Percentiles rank a stretch among this genome's conserved stretches.
phyloP scores from a whole-genome alignment of 306 rosid genomes.

The Pyrus pyrifolia region DNA sequence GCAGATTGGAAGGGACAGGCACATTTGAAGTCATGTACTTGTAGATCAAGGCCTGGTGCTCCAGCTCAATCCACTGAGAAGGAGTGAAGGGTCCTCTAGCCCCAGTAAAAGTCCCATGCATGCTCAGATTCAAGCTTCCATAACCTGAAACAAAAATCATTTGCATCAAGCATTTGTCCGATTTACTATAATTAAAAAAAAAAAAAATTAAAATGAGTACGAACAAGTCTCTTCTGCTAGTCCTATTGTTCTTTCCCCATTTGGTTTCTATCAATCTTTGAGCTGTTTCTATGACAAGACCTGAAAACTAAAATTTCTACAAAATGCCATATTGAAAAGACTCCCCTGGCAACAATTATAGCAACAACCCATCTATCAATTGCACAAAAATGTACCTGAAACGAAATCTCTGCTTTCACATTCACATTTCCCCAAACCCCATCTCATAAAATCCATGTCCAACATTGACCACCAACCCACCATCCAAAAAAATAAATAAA shows the following conservation, averaged over 20 bases:
- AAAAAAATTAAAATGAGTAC: neutral
- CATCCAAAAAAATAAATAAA: neutral
- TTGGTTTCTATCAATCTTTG: slow-evolving; percentile 1
- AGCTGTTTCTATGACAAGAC: slow-evolving; percentile 2
- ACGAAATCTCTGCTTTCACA: neutral
- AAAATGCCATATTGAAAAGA: slow-evolving; percentile 13
- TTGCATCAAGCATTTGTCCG: neutral
- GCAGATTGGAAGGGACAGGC: slow-evolving; percentile 46
- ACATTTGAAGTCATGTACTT: slow-evolving; percentile 43
- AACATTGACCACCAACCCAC: slow-evolving; percentile 7
- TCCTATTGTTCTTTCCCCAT: slow-evolving; percentile 1
- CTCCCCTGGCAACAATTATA: neutral
- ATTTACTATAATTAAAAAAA: neutral
- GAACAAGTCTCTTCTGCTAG: neutral
- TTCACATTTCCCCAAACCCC: neutral
- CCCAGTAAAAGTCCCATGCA: slow-evolving; percentile 32
- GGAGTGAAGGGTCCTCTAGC: slow-evolving; percentile 44
- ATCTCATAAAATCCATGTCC: neutral
- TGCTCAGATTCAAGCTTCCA: slow-evolving; percentile 32
- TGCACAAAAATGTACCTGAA: slow-evolving; percentile 3
- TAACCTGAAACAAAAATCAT: slow-evolving; percentile 25
- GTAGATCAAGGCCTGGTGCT: slow-evolving; percentile 60
- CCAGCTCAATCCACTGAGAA: slow-evolving; percentile 56
- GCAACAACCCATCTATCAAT: slow-evolving; percentile 1
- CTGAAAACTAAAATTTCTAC: slow-evolving; percentile 10